These are phyloP conservation scores for Collybia sp. DNA, from an alignment of 768 basidiomycete species.

Conservation along the genomic window DNA sequence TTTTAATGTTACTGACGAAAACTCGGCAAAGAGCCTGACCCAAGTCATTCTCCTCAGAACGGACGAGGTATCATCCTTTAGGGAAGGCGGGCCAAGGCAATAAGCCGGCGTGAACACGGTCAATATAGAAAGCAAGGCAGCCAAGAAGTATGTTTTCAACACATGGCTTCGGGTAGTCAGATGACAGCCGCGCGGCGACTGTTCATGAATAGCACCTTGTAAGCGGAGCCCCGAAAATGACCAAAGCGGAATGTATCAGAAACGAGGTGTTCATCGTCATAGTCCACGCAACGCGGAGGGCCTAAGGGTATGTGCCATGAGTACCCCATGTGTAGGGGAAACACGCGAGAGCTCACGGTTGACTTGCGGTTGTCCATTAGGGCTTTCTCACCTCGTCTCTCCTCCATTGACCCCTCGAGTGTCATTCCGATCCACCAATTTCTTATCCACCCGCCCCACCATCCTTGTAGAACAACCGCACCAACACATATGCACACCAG, in stretches of 20 bases:
- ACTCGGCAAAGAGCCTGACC: conserved; percentile 77
- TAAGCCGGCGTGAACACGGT: conserved; percentile 65
- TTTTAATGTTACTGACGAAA: conserved; percentile 53
- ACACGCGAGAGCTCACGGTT: conserved; percentile 25
- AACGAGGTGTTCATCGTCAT: conserved; percentile 49
- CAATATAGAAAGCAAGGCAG: conserved; percentile 64
- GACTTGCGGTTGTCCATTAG: conserved; percentile 31
- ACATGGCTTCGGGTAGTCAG: conserved; percentile 33
- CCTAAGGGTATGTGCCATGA: conserved; percentile 28
- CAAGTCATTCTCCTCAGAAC: conserved; percentile 60
- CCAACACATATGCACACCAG: conserved; percentile 55
- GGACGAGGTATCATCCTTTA: conserved; percentile 35
- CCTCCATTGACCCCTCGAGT: conserved; percentile 34
- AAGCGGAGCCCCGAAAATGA: conserved; percentile 77
- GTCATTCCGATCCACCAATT: conserved; percentile 47
- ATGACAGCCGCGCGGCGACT: conserved; percentile 9
- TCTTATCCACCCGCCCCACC: conserved; percentile 72
- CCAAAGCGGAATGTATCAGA: conserved; percentile 39
- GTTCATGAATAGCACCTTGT: conserved; percentile 35
- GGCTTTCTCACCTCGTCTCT: conserved; percentile 38
- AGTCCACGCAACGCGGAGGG: conserved; percentile 41
- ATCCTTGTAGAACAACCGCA: conserved; percentile 47
- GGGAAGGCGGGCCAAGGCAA: conserved; percentile 57
- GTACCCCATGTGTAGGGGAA: background rate
- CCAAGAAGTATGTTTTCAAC: conserved; percentile 61